Percentiles rank a stretch among this genome's conserved stretches.
Conservation (phyloP, 345 rosid genomes). For the Citropsis articulata region DNA sequence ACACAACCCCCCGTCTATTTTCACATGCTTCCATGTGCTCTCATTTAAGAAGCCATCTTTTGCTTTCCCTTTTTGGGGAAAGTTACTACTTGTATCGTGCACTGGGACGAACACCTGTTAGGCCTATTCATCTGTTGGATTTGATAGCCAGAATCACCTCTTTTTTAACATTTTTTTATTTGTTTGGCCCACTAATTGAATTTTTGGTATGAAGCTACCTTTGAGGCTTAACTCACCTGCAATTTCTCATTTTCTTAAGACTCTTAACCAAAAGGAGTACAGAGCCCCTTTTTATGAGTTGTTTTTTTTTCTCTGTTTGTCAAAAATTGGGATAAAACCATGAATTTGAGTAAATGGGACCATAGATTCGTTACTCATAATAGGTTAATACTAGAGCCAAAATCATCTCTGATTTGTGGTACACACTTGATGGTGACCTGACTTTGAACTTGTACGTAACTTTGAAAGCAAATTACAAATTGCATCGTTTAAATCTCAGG, state of each 20-base stretch:
- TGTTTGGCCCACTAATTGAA: neutral
- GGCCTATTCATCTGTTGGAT: neutral
- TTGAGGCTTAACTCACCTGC: neutral
- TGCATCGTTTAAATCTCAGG: neutral
- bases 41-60: slow-evolving; percentile 23
- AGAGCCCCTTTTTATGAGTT: neutral
- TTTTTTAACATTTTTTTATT: neutral
- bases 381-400: neutral
- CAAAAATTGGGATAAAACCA: neutral
- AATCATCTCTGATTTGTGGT: neutral
- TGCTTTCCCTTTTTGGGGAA: neutral
- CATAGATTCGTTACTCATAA: neutral
- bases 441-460: neutral
- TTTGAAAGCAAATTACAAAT: neutral
- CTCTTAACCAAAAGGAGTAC: neutral
- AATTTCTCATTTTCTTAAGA: neutral
- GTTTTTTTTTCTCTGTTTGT: neutral
- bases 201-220: neutral
- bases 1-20: neutral
- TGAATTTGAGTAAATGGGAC: neutral
- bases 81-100: neutral
- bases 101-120: neutral
- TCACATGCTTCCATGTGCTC: slow-evolving; percentile 54
- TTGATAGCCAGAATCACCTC: neutral
- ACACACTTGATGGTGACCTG: neutral